Evolutionary conservation across 2,329 filamentous ascomycete species (phyloP).

Genomic region (Aureobasidium vineae): DNA sequence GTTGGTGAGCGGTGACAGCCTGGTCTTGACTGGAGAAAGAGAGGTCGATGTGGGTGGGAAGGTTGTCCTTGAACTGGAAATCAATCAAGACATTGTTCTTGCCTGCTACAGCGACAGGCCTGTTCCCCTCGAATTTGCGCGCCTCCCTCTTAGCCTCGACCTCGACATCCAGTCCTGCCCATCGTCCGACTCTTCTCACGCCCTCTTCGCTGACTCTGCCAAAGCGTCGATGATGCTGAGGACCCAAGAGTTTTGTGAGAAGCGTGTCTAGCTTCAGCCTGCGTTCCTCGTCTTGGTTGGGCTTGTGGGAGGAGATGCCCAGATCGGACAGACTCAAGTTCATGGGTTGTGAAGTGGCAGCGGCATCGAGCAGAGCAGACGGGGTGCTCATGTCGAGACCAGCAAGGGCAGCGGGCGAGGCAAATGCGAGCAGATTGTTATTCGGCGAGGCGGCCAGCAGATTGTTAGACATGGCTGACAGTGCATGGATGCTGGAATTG

Average conservation of each 20-base stretch:
- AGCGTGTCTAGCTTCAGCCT: constrained; percentile 57
- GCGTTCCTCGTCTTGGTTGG: constrained; percentile 55
- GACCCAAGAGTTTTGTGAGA: constrained; percentile 48
- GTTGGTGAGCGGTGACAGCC: constrained; percentile 59
- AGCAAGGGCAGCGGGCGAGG: constrained; percentile 47
- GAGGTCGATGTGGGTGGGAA: constrained; percentile 57
- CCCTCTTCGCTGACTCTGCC: constrained; percentile 72
- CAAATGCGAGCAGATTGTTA: constrained; percentile 39
- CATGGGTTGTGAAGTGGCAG: constrained; percentile 44
- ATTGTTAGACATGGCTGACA: constrained; percentile 31
- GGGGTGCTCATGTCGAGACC: constrained; percentile 40
- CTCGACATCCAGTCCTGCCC: constrained; percentile 59
- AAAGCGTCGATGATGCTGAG: constrained; percentile 52
- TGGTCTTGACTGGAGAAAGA: constrained; percentile 60
- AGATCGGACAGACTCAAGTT: constrained; percentile 45
- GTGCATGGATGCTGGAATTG: constrained; percentile 28
- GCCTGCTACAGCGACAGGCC: constrained; percentile 41
- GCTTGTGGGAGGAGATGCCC: constrained; percentile 41
- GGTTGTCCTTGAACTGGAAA: constrained; percentile 35
- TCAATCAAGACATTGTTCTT: constrained; percentile 38
- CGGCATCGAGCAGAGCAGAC: constrained; percentile 27
- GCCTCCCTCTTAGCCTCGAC: constrained; percentile 32
- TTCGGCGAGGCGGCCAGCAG: constrained; percentile 35
- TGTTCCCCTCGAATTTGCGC: constrained; percentile 35
- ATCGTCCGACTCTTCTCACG: constrained; percentile 67